phyloP scores from a whole-genome alignment of 306 rosid genomes.

The Quercus wislizeni region DNA sequence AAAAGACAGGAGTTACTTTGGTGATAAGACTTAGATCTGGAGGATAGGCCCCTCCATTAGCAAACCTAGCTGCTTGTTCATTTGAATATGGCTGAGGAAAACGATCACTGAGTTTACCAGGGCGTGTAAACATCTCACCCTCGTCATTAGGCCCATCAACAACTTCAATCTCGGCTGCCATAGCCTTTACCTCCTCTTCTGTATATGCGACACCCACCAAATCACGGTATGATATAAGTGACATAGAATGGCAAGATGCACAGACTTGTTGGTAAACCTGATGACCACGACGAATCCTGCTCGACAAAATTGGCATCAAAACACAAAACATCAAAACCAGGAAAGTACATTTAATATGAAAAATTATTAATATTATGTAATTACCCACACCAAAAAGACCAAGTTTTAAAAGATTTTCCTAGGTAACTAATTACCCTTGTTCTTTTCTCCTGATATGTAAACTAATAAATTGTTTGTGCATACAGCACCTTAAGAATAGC shows the following conservation, averaged over 20 bases:
- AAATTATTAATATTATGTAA: not conserved
- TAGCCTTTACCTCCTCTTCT: slow-evolving; percentile 94
- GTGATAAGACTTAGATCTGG: slow-evolving; percentile 95
- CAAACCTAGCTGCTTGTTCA: slow-evolving; percentile 99
- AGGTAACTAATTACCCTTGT: no score
- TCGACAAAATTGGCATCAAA: slow-evolving; percentile 29
- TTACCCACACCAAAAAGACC: no score
- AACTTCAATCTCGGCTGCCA: slow-evolving; percentile 99
- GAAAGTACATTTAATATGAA: not conserved
- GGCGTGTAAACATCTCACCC: slow-evolving; percentile 98
- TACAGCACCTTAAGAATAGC: no score
- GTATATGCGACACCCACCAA: slow-evolving; percentile 98
- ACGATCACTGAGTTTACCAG: slow-evolving; percentile 96
- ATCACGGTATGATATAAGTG: slow-evolving; percentile 94
- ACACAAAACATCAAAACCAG: slow-evolving; percentile 14
- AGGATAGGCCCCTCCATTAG: slow-evolving; percentile 98
- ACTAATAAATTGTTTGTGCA: no score
- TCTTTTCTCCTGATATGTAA: no score
- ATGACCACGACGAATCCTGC: slow-evolving; percentile 99
- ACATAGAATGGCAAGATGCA: slow-evolving; percentile 98
- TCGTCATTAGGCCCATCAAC: slow-evolving; percentile 97
- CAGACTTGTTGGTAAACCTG: slow-evolving; percentile 94
- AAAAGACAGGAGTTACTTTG: slow-evolving; percentile 58
- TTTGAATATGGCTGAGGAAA: slow-evolving; percentile 93
- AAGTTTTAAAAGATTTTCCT: no score